A percentile compares a stretch with the other conserved stretches of the same genome.
Evolutionary conservation across 2,329 filamentous ascomycete species (phyloP).

Genomic region (Bimuria novae-zelandiae): DNA sequence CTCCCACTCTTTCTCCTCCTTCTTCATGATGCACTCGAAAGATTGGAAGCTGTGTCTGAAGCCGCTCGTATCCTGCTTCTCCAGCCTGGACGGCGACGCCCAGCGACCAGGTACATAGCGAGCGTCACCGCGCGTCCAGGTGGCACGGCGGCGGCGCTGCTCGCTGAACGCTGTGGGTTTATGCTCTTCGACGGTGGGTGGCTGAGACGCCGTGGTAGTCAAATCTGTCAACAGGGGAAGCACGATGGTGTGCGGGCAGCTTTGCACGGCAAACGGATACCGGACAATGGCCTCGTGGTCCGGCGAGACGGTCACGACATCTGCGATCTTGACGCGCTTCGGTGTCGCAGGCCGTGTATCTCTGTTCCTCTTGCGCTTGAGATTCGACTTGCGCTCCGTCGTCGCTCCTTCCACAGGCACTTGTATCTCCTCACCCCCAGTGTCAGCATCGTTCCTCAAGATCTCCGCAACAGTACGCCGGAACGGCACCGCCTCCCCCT

Average conservation of each 20-base stretch:
- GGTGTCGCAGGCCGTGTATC: no score
- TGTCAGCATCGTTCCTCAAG: background rate
- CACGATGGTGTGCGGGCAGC: background rate
- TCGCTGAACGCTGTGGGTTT: background rate
- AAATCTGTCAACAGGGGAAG: no score
- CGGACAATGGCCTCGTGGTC: background rate
- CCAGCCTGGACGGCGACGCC: background rate
- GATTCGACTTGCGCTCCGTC: background rate
- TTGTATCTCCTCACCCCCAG: no score
- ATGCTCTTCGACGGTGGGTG: background rate
- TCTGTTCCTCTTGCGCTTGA: background rate
- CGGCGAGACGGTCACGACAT: background rate
- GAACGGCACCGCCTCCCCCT: background rate
- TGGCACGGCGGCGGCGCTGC: background rate
- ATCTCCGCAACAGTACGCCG: background rate
- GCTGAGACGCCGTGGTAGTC: no score
- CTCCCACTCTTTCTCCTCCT: background rate
- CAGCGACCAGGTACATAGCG: background rate
- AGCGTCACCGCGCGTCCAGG: background rate
- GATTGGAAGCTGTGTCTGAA: background rate
- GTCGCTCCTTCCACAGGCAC: no score
- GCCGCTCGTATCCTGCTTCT: background rate
- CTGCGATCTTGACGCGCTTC: background rate
- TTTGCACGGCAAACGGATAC: background rate
- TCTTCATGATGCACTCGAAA: background rate